Evolutionary conservation across 805 yeast genomes (phyloP).

Genomic region (Lipomyces yamadae): DNA sequence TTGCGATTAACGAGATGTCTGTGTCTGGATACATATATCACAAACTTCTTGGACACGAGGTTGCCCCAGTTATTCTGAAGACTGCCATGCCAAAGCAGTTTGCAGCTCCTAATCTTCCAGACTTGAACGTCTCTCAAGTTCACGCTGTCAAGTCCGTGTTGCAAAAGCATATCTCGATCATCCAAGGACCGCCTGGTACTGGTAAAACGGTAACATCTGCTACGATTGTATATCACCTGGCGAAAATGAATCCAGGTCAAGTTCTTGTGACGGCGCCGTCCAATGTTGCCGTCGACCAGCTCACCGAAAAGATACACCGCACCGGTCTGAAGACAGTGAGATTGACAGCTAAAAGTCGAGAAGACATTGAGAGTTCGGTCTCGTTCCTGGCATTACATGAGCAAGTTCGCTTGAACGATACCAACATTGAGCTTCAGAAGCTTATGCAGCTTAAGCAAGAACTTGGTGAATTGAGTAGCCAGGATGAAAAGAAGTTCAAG

Average conservation of each 20-base stretch:
- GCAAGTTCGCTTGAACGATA: conserved; percentile 53
- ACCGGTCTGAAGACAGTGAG: conserved; percentile 80
- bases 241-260: conserved; percentile 62
- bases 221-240: conserved; percentile 77
- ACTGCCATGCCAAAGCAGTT: conserved; percentile 64
- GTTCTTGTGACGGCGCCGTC: conserved; percentile 94
- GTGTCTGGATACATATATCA: conserved; percentile 77
- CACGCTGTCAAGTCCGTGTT: conserved; percentile 75
- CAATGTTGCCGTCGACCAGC: conserved; percentile 91
- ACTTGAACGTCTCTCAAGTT: conserved; percentile 76
- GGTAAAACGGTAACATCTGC: conserved; percentile 96
- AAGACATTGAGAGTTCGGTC: conserved; percentile 74
- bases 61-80: conserved; percentile 54
- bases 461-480: conserved; percentile 66
- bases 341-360: conserved; percentile 74
- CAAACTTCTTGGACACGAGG: conserved; percentile 79
- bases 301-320: conserved; percentile 71
- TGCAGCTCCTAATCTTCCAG: conserved; percentile 68
- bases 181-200: conserved; percentile 97
- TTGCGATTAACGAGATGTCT: conserved; percentile 72
- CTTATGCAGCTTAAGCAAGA: conserved; percentile 63
- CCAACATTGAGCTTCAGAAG: conserved; percentile 56
- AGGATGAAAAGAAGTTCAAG: conserved; percentile 56
- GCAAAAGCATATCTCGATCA: conserved; percentile 73
- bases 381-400: conserved; percentile 62